Percentiles rank a stretch among this genome's conserved stretches.
phyloP scores from a whole-genome alignment of 225 moss, liverwort and hornwort species.

The Asterella californica region DNA sequence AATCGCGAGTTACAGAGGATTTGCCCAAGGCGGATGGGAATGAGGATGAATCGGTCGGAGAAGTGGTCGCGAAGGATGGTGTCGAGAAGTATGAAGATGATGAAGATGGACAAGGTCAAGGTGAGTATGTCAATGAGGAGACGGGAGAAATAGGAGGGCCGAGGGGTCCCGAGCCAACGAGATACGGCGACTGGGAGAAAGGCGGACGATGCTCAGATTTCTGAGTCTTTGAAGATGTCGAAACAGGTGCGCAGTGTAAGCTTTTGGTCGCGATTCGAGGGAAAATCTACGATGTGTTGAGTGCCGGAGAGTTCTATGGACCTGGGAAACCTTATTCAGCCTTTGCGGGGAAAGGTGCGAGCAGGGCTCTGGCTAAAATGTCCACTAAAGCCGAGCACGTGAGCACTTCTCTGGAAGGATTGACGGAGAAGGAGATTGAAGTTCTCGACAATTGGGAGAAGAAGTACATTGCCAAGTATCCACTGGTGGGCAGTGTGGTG shows the following conservation, averaged over 20 bases:
- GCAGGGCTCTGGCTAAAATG: constrained; percentile 83
- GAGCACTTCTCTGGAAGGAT: constrained; percentile 53
- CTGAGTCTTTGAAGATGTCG: too few relatives aligned
- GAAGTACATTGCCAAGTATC: constrained; percentile 81
- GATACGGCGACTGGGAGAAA: constrained; percentile 55
- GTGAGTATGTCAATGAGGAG: constrained; percentile 36
- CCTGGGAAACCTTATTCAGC: constrained; percentile 68
- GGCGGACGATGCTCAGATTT: constrained; percentile 53
- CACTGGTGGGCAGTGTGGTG: constrained; percentile 59
- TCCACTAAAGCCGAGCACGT: constrained; percentile 76
- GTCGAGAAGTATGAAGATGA: background rate
- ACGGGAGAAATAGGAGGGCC: constrained; percentile 55
- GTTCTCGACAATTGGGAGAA: constrained; percentile 84
- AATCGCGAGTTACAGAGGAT: background rate
- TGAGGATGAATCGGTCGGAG: background rate
- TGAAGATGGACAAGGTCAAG: constrained; percentile 17
- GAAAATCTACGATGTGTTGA: constrained; percentile 79
- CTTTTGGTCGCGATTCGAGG: constrained; percentile 69
- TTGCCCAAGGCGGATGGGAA: background rate
- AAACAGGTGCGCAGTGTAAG: too few relatives aligned
- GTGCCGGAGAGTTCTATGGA: constrained; percentile 69
- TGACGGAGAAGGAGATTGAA: constrained; percentile 67
- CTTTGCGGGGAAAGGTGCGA: constrained; percentile 87
- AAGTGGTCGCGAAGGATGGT: too few relatives aligned
- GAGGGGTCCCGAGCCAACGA: constrained; percentile 47